Evolutionary conservation across 768 basidiomycete genomes (phyloP).

Genomic region (Termitomyces sp.): DNA sequence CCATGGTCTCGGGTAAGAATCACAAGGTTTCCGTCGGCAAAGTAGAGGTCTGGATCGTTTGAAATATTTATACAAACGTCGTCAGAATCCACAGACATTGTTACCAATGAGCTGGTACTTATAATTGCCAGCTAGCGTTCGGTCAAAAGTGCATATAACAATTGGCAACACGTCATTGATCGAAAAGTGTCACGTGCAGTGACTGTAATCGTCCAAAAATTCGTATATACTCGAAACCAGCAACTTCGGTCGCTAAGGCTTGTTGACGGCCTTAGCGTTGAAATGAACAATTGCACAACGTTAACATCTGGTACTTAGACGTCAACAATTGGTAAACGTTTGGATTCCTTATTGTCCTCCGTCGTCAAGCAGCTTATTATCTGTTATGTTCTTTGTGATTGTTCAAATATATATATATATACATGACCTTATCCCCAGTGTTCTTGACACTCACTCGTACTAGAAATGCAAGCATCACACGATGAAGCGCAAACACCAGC

Average conservation of each 20-base stretch:
- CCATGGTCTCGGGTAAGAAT: constrained; percentile 22
- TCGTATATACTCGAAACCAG: no score
- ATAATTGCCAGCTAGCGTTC: neutral
- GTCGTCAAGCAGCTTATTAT: neutral
- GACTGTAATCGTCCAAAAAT: no score
- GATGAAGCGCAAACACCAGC: neutral
- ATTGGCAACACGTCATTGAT: neutral
- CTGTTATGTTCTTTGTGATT: neutral
- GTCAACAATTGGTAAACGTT: no score
- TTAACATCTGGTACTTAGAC: no score
- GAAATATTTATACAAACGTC: constrained; percentile 24
- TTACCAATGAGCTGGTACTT: neutral
- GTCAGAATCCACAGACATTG: constrained; percentile 20
- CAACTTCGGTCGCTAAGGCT: no score
- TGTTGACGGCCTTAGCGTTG: no score
- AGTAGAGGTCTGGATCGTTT: constrained; percentile 24
- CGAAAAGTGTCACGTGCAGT: neutral
- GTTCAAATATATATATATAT: neutral
- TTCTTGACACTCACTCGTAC: neutral
- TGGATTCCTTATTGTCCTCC: neutral
- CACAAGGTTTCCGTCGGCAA: constrained; percentile 24
- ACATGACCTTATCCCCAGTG: neutral
- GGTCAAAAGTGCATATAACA: no score
- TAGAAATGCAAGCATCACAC: neutral
- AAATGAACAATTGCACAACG: no score